phyloP scores from a whole-genome alignment of 179 eudicot genomes.

The Silene vulgaris region DNA sequence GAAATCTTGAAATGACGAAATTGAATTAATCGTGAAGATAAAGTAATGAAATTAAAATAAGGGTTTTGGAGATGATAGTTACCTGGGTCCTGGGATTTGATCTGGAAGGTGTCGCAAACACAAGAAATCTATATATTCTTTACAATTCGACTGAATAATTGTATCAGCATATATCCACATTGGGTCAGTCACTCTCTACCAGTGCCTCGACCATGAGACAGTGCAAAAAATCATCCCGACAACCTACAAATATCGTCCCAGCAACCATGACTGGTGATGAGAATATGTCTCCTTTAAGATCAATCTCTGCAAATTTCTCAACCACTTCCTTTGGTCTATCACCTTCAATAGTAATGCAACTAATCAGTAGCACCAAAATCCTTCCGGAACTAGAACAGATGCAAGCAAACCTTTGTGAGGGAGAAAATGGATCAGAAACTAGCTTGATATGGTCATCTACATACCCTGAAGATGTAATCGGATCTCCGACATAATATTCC shows the following conservation, averaged over 20 bases:
- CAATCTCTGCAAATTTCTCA: conserved; percentile 51
- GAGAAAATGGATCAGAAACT: conserved; percentile 30
- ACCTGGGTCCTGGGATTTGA: too few species aligned
- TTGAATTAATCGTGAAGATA: neutral
- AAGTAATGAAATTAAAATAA: conserved; percentile 16
- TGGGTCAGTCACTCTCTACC: conserved; percentile 17
- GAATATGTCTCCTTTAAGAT: conserved; percentile 67
- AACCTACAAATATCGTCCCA: conserved; percentile 80
- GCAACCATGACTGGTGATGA: conserved; percentile 90
- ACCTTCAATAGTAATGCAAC: conserved; percentile 20
- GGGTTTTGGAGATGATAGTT: conserved; percentile 17
- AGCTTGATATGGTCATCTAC: conserved; percentile 59
- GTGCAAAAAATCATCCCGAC: conserved; percentile 79
- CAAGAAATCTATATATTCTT: neutral
- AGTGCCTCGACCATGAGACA: conserved; percentile 41
- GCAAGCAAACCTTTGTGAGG: conserved; percentile 58
- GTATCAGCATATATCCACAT: neutral
- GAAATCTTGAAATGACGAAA: neutral
- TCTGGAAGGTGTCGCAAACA: neutral
- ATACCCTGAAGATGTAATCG: conserved; percentile 78
- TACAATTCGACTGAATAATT: neutral
- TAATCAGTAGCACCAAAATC: conserved; percentile 44
- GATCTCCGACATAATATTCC: conserved; percentile 58
- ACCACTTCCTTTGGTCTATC: conserved; percentile 20
- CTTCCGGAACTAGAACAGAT: conserved; percentile 67